Percentiles rank a stretch among this genome's conserved stretches.
These are phyloP conservation scores for Serpula lacrymans DNA, from an alignment of 768 basidiomycete genomes.

Conservation along the genomic window DNA sequence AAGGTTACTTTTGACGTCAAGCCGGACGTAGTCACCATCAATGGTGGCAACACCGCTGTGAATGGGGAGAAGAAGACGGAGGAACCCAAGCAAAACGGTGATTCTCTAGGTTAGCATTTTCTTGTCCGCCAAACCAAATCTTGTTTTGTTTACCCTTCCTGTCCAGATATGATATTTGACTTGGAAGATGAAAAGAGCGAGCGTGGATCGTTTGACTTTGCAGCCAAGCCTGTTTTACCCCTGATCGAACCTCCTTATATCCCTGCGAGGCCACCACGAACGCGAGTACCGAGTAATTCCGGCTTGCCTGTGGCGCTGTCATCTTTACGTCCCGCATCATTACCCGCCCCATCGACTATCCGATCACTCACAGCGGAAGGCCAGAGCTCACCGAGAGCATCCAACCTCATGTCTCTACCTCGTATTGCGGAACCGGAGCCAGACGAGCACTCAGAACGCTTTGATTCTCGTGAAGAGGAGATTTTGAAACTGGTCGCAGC, in stretches of 20 bases:
- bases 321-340: conserved; percentile 60
- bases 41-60: no score
- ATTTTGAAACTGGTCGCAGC: conserved; percentile 65
- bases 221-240: conserved; percentile 33
- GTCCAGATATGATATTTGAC: conserved; percentile 63
- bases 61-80: conserved; percentile 31
- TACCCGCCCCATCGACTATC: conserved; percentile 63
- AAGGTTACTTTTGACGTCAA: conserved; percentile 75
- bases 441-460: conserved; percentile 19
- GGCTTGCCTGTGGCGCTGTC: conserved; percentile 57
- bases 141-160: conserved; percentile 9
- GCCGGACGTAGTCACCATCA: conserved; percentile 50
- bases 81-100: conserved; percentile 19
- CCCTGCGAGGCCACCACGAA: conserved; percentile 21
- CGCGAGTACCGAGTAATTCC: conserved; percentile 28
- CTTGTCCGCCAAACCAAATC: background rate
- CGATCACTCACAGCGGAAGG: conserved; percentile 23
- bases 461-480: conserved; percentile 46
- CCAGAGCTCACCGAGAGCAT: background rate
- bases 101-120: conserved; percentile 43
- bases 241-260: conserved; percentile 25
- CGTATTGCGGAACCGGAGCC: conserved; percentile 2
- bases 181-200: conserved; percentile 52
- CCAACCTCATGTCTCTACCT: conserved; percentile 1
- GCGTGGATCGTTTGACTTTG: conserved; percentile 28